Evolutionary conservation across 257 asterid genomes (phyloP).

Genomic region (Hygrophila difformis): DNA sequence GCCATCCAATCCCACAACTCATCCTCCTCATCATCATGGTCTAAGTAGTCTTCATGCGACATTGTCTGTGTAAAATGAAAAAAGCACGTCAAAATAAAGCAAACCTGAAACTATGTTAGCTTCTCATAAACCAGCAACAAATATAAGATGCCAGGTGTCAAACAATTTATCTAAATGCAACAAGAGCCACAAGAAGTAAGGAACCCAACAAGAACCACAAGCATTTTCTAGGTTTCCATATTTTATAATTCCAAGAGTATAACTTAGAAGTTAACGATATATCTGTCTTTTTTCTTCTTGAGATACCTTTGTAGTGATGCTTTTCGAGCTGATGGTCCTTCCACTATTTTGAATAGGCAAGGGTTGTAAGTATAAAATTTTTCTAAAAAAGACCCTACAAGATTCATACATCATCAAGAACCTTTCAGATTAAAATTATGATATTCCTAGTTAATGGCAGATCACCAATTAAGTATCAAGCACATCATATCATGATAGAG

Average conservation of each 20-base stretch:
- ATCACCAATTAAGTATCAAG: constrained; percentile 7
- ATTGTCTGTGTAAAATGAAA: too few species aligned
- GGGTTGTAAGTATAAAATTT: constrained; percentile 11
- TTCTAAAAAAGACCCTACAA: constrained; percentile 3
- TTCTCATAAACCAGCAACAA: too few species aligned
- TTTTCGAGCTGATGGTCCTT: constrained; percentile 68
- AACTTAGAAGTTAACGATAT: constrained; percentile 19
- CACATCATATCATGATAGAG: too few species aligned
- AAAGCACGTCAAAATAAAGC: too few species aligned
- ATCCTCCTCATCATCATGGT: too few species aligned
- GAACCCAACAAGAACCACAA: constrained; percentile 28
- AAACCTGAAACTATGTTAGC: too few species aligned
- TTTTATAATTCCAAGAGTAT: constrained; percentile 18
- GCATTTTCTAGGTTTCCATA: constrained; percentile 15
- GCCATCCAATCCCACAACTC: too few species aligned
- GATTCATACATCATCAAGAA: background rate
- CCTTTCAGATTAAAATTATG: background rate
- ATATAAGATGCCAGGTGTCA: too few species aligned
- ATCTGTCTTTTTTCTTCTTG: constrained; percentile 98
- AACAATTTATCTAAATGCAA: too few species aligned
- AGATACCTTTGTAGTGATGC: constrained; percentile 85
- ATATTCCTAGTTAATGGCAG: background rate
- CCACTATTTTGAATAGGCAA: constrained; percentile 34
- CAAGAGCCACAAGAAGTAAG: too few species aligned
- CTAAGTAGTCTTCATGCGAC: too few species aligned